Evolutionary conservation across 305 asterid genomes (phyloP).

Genomic region (Fraxinus baroniana): DNA sequence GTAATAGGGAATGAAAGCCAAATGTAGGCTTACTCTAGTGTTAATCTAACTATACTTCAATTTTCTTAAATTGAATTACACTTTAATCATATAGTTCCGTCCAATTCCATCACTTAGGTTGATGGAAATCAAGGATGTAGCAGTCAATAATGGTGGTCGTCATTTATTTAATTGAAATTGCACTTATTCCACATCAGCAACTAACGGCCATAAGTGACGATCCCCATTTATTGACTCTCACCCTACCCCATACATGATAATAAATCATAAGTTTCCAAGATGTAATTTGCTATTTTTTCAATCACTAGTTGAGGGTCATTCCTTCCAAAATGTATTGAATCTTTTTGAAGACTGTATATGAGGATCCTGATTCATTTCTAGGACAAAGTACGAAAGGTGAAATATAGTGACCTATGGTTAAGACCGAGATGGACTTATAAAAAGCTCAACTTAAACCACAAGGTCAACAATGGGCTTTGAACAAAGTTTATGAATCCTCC

Average conservation of each 20-base stretch:
- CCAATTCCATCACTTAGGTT: background rate
- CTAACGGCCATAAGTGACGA: background rate
- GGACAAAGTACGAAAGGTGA: background rate
- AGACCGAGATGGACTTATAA: background rate
- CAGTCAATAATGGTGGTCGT: background rate
- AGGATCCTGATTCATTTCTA: background rate
- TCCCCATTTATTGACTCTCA: background rate
- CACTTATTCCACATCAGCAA: background rate
- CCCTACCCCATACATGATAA: background rate
- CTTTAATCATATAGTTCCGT: background rate
- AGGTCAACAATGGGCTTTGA: background rate
- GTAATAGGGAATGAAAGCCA: background rate
- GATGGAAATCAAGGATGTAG: background rate
- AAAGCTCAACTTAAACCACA: background rate
- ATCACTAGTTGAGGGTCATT: conserved; percentile 1
- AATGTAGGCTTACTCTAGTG: background rate
- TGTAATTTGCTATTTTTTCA: background rate
- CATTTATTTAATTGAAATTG: background rate
- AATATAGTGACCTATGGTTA: background rate
- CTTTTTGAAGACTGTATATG: background rate
- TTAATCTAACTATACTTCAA: background rate
- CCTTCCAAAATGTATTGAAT: background rate
- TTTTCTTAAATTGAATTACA: background rate
- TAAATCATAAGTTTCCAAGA: background rate
- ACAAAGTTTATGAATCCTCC: background rate